Conservation (phyloP, 495 filamentous ascomycete genomes). For the Tuber microsphaerosporum region DNA sequence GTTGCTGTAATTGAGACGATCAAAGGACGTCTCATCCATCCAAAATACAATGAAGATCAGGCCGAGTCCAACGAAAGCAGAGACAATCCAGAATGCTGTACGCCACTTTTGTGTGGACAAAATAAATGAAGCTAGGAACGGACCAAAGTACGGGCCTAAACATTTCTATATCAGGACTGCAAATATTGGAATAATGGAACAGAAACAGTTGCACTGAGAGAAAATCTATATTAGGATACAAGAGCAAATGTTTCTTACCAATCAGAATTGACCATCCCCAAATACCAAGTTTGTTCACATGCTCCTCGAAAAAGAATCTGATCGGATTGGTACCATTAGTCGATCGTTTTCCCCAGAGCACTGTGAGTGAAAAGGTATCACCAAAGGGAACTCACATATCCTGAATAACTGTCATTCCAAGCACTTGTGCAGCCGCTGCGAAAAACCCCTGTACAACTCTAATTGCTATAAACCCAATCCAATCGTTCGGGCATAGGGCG, state of each 20-base stretch:
- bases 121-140: conserved; percentile 33
- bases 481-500: conserved; percentile 25
- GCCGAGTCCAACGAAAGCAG: conserved; percentile 24
- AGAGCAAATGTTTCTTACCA: background rate
- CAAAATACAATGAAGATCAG: conserved; percentile 22
- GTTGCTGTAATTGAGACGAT: conserved; percentile 19
- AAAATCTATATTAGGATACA: background rate
- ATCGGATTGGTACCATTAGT: background rate
- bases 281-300: conserved; percentile 32
- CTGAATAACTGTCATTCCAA: conserved; percentile 37
- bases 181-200: background rate
- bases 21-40: conserved; percentile 35
- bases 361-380: background rate
- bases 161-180: background rate
- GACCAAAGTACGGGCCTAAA: conserved; percentile 32
- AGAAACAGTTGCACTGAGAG: background rate
- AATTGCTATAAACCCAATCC: conserved; percentile 36
- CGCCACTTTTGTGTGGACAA: conserved; percentile 22
- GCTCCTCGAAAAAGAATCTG: conserved; percentile 37
- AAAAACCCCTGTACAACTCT: conserved; percentile 36
- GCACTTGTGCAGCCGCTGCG: conserved; percentile 30
- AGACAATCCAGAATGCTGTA: conserved; percentile 28
- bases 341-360: background rate
- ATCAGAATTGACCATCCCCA: conserved; percentile 38
- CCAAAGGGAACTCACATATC: conserved; percentile 25